Evolutionary conservation across 1,139 yeast genomes (phyloP).

Genomic region (Scheffersomyces lignicola): DNA sequence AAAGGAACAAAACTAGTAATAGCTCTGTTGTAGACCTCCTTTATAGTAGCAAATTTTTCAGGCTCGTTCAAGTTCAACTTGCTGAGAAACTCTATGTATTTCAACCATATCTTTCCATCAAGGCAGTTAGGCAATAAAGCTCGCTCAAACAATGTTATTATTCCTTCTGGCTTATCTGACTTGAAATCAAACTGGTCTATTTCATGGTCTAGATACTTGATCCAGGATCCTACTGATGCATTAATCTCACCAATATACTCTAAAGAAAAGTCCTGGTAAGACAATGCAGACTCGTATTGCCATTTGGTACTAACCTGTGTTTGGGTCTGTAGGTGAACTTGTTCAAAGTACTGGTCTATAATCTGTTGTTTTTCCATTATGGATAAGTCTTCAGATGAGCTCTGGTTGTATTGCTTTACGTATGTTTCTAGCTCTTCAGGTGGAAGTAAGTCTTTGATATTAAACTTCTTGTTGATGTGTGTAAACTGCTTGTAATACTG

Average conservation of each 20-base stretch:
- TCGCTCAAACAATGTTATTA: conserved; percentile 55
- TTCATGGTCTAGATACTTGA: conserved; percentile 49
- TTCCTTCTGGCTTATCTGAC: conserved; percentile 4
- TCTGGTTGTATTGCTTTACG: conserved; percentile 22
- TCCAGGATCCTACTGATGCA: conserved; percentile 50
- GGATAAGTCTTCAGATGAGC: conserved; percentile 22
- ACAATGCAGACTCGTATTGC: conserved; percentile 58
- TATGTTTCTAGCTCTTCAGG: conserved; percentile 20
- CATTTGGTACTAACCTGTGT: conserved; percentile 54
- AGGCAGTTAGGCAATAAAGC: conserved; percentile 59
- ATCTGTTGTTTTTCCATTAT: conserved; percentile 35
- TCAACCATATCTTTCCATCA: conserved; percentile 55
- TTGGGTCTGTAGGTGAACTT: conserved; percentile 48
- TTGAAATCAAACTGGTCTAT: conserved; percentile 13
- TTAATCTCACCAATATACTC: conserved; percentile 17
- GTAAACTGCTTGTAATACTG: conserved; percentile 55
- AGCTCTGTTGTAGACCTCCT: conserved; percentile 40
- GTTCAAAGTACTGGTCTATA: conserved; percentile 43
- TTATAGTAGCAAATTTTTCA: conserved; percentile 23
- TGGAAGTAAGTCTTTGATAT: conserved; percentile 31
- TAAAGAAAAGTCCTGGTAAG: conserved; percentile 44
- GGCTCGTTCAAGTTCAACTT: conserved; percentile 12
- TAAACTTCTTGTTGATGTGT: conserved; percentile 38
- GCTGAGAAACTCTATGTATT: conserved; percentile 47
- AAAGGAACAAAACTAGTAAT: conserved; percentile 47